Conservation (phyloP, 2,329 filamentous ascomycete species). For the Emmonsia crescens region DNA sequence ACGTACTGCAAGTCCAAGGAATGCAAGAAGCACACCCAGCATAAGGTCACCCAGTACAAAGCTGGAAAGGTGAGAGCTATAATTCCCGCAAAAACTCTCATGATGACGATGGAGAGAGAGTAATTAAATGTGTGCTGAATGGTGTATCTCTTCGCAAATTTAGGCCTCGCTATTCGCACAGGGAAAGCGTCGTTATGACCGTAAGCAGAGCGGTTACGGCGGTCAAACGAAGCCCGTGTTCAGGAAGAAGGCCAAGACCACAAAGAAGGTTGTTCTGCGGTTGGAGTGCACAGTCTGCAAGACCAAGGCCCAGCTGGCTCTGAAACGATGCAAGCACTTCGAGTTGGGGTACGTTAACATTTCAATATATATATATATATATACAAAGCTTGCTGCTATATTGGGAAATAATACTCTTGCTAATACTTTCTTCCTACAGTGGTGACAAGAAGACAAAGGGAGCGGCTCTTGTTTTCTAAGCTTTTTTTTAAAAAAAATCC, state of each 20-base stretch:
- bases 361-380: background rate
- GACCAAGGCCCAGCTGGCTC: slow-evolving; percentile 91
- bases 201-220: slow-evolving; percentile 99
- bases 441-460: slow-evolving; percentile 99
- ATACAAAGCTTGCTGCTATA: no score
- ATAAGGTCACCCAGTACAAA: slow-evolving; percentile 96
- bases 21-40: slow-evolving; percentile 84
- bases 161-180: slow-evolving; percentile 88
- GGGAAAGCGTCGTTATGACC: slow-evolving; percentile 99
- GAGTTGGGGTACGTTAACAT: slow-evolving; percentile 74
- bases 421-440: slow-evolving; percentile 45
- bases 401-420: background rate
- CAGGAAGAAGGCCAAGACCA: slow-evolving; percentile 99
- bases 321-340: slow-evolving; percentile 99
- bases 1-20: slow-evolving; percentile 97
- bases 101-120: background rate
- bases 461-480: slow-evolving; percentile 98
- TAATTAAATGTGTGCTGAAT: background rate
- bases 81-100: slow-evolving; percentile 10
- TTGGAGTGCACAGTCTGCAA: slow-evolving; percentile 97
- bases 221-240: slow-evolving; percentile 99
- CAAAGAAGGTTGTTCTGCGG: slow-evolving; percentile 99
- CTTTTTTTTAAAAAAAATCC: slow-evolving; percentile 39
- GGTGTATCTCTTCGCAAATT: background rate
- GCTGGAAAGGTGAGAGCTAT: slow-evolving; percentile 62